Percentiles rank a stretch among this genome's conserved stretches.
These are phyloP conservation scores for Fusarium transvaalense DNA, from an alignment of 2,329 filamentous ascomycete genomes.

Conservation along the genomic window DNA sequence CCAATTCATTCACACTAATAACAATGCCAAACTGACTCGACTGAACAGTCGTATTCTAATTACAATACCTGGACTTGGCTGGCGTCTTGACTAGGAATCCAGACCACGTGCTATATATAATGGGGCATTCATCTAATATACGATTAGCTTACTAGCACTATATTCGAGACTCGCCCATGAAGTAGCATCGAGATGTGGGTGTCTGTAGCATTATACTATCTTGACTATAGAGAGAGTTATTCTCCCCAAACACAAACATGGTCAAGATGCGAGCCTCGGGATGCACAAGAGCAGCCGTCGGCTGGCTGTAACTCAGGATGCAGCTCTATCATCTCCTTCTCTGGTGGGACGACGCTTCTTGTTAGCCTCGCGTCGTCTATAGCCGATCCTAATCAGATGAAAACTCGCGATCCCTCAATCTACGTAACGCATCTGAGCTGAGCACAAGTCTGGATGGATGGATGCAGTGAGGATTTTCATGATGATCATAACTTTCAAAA, in stretches of 20 bases:
- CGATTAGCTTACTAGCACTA: neutral
- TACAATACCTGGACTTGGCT: conserved; percentile 26
- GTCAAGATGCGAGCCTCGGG: conserved; percentile 15
- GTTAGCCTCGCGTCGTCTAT: conserved; percentile 14
- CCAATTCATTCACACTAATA: neutral
- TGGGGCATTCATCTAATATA: conserved; percentile 8
- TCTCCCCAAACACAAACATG: neutral
- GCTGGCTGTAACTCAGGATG: neutral
- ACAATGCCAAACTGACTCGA: neutral
- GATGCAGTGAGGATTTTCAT: conserved; percentile 5
- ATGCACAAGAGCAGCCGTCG: conserved; percentile 10
- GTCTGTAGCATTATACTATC: neutral
- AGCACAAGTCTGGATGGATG: neutral
- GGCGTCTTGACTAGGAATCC: conserved; percentile 18
- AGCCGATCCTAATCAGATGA: conserved; percentile 38
- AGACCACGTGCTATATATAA: conserved; percentile 28
- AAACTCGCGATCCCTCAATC: conserved; percentile 6
- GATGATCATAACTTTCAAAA: conserved; percentile 26
- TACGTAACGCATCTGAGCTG: conserved; percentile 10
- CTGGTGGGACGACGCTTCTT: conserved; percentile 10
- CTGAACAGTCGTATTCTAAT: conserved; percentile 28
- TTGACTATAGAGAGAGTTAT: neutral
- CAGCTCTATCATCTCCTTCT: conserved; percentile 3
- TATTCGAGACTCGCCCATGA: conserved; percentile 13
- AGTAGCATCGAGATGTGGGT: conserved; percentile 14